Evolutionary conservation across 2,329 filamentous ascomycete genomes (phyloP), one percentile per base, ranked within the genome.

Genomic region (Fusarium neocosmosporiellum): DNA sequence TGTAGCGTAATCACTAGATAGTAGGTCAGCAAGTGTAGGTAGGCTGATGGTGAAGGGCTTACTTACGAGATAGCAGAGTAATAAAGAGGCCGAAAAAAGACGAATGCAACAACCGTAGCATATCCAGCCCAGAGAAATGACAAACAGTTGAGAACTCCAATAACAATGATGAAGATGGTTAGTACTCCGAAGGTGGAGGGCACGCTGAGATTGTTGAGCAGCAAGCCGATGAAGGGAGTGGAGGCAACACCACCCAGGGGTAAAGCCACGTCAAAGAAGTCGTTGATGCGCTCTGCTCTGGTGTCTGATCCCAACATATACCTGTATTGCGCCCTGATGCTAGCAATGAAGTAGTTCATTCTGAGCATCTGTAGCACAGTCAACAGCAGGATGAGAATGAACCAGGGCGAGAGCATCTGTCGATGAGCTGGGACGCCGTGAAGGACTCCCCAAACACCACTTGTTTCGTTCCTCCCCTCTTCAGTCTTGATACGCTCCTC

Each of bases 311-410:
- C 84, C 4, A 95, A 85, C 60, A 95, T 87, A 75, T 89, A 92
- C 5, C 87, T 86, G 78, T 94, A 94, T 79, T 95, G 93, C 2
- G 90, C 86, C 7, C 90, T 85, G 58, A 93, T 88, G 1, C 91
- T 93, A 1, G 92, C 91, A 58, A 94, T 91, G 75, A 80, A 79
- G 80, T 93, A 93, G 80, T 94, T 94, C 88, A 94, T 94, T 8
- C 89, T 85, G 31, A 89, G 83, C 87, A 89, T 90, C 75, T 89
- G 87, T 3, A 89, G 76, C 2, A 88, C 82, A 0, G 84, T 94
- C 76, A 94, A 89, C 6, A 91, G 77, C 0, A 92, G 87, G 58
- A 94, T 90, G n/a, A 94, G 86, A 14, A 91, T 82, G 80, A 93
- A 94, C 91, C 92, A 94, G 0, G 89, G 89, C 1, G 90, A 90